Conservation (phyloP, 108 stramenopile species). For the Epithemia pelagica region DNA sequence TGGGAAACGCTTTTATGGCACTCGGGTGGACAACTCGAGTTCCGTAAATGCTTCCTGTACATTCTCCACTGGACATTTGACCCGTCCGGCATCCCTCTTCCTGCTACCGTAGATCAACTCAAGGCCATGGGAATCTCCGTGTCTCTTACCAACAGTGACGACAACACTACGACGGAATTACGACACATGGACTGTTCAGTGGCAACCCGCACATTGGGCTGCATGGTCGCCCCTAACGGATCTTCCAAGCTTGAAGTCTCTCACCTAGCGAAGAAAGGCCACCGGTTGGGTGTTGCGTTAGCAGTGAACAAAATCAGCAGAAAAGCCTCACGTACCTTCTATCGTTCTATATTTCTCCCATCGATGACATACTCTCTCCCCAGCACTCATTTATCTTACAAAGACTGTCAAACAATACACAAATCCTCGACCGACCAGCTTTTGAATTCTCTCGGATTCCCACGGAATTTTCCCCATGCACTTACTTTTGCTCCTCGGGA, state of each 20-base stretch:
- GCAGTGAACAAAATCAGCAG: neutral
- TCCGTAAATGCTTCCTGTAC: conserved; percentile 8
- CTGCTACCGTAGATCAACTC: neutral
- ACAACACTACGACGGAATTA: neutral
- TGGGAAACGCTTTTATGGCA: neutral
- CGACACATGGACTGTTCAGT: neutral
- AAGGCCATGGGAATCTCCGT: neutral
- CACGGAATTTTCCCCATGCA: neutral
- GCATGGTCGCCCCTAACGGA: neutral
- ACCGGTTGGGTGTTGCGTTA: neutral
- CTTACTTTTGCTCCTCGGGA: neutral
- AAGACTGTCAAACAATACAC: neutral
- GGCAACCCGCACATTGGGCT: neutral
- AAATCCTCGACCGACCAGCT: neutral
- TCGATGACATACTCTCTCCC: neutral
- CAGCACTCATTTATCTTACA: neutral
- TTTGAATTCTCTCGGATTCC: neutral
- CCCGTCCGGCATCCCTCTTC: neutral
- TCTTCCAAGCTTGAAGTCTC: neutral
- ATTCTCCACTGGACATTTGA: neutral
- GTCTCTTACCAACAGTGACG: neutral
- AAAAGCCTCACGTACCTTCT: neutral
- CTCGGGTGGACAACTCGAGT: conserved; percentile 2
- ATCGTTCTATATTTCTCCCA: neutral
- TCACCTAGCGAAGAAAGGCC: neutral